Evolutionary conservation across 441 rosid genomes (phyloP).

Genomic region (Theobroma grandiflorum): DNA sequence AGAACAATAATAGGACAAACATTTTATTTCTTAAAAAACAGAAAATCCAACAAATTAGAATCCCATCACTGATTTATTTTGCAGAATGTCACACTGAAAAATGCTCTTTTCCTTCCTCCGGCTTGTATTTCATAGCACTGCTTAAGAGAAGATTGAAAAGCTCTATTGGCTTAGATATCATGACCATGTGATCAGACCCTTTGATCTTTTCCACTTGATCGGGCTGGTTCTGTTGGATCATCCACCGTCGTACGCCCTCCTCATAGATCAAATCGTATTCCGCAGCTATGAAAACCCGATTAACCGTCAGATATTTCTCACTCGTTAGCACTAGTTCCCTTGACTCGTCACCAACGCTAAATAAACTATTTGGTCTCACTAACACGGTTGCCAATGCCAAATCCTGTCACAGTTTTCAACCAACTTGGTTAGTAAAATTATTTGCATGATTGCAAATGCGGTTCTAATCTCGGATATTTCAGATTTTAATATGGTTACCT

Average conservation of each 20-base stretch:
- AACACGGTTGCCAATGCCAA: conserved; percentile 50
- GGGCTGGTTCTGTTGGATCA: conserved; percentile 61
- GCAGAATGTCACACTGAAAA: too few relatives aligned
- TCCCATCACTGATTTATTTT: too few relatives aligned
- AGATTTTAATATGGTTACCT: too few relatives aligned
- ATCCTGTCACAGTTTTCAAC: conserved; percentile 39
- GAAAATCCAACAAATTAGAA: too few relatives aligned
- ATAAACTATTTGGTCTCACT: conserved; percentile 51
- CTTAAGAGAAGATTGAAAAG: background rate
- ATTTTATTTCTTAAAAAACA: too few relatives aligned
- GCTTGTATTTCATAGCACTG: background rate
- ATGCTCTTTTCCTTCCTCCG: too few relatives aligned
- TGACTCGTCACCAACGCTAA: conserved; percentile 42
- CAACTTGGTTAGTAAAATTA: too few relatives aligned
- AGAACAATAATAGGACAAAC: too few relatives aligned
- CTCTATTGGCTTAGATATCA: conserved; percentile 42
- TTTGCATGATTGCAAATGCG: too few relatives aligned
- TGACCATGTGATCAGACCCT: conserved; percentile 64
- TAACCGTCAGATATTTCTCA: conserved; percentile 47
- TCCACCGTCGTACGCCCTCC: conserved; percentile 29
- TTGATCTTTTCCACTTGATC: conserved; percentile 43
- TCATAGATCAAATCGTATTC: conserved; percentile 38
- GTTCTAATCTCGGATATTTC: too few relatives aligned
- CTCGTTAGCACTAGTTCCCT: conserved; percentile 40
- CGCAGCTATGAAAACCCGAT: conserved; percentile 44